A percentile compares a stretch with the other conserved stretches of the same genome.
Conservation (phyloP, 257 asterid genomes). For the Nicotiana benthamiana region DNA sequence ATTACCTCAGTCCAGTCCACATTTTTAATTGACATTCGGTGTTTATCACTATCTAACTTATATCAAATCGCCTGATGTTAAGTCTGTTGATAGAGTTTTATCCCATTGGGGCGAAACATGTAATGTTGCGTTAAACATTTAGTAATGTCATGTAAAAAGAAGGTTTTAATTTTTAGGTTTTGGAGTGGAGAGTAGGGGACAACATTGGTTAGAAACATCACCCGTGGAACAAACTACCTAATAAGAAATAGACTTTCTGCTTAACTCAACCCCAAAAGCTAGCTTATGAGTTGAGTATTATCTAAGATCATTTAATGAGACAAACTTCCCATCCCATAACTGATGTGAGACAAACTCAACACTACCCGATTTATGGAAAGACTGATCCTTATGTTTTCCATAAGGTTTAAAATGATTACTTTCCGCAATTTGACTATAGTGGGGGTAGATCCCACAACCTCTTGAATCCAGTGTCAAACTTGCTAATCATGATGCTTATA, state of each 20-base stretch:
- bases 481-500: background rate
- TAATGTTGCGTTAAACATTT: background rate
- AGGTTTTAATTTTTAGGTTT: background rate
- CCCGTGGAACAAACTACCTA: background rate
- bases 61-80: background rate
- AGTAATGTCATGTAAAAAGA: background rate
- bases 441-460: no score
- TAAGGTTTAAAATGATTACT: no score
- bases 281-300: no score
- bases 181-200: background rate
- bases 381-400: no score
- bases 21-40: background rate
- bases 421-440: no score
- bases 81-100: background rate
- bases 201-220: background rate
- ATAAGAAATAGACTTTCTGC: no score
- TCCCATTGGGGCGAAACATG: background rate
- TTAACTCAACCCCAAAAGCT: no score
- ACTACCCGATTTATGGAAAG: no score
- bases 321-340: no score
- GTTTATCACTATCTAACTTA: background rate
- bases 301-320: no score
- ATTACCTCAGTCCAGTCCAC: background rate
- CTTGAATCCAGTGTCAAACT: no score
- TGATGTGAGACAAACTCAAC: no score